phyloP scores from a whole-genome alignment of 768 basidiomycete species.

The Chalciporus sphaerocephalus region DNA sequence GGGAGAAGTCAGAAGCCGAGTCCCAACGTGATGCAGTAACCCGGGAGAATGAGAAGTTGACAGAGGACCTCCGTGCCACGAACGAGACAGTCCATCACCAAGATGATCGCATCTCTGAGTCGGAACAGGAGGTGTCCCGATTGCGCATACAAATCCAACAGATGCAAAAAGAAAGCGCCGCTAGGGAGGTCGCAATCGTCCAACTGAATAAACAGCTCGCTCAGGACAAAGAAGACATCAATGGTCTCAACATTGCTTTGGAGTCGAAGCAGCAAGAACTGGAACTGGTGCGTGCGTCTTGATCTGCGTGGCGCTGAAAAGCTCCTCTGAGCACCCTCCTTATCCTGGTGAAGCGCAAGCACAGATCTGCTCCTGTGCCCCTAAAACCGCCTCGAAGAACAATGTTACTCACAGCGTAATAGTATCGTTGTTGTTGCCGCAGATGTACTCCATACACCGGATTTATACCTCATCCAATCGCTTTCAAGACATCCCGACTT shows the following conservation, averaged over 20 bases:
- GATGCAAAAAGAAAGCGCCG: conserved; percentile 77
- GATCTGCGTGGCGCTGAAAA: neutral
- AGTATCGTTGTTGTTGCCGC: neutral
- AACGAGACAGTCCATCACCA: conserved; percentile 43
- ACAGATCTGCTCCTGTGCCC: conserved; percentile 34
- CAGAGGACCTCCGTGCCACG: conserved; percentile 40
- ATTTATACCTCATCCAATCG: conserved; percentile 1
- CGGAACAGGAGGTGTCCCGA: conserved; percentile 42
- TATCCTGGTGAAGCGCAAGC: conserved; percentile 58
- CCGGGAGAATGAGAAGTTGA: conserved; percentile 28
- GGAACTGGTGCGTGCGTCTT: conserved; percentile 72
- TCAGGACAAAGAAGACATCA: conserved; percentile 70
- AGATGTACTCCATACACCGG: conserved; percentile 8
- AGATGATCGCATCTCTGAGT: conserved; percentile 6
- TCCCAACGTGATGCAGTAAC: conserved; percentile 7
- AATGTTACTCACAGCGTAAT: conserved; percentile 14
- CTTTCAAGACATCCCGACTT: conserved; percentile 4
- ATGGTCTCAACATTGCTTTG: conserved; percentile 85
- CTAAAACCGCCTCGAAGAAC: conserved; percentile 17
- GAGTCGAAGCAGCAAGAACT: conserved; percentile 94
- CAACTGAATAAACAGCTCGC: conserved; percentile 64
- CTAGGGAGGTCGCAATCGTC: conserved; percentile 75
- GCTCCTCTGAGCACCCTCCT: conserved; percentile 2
- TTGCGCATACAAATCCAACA: conserved; percentile 61
- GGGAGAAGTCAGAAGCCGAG: conserved; percentile 52